A percentile compares a stretch with the other conserved stretches of the same genome.
These are phyloP conservation scores for Lentithecium fluviatile DNA, from an alignment of 495 filamentous ascomycete species.

Conservation along the genomic window DNA sequence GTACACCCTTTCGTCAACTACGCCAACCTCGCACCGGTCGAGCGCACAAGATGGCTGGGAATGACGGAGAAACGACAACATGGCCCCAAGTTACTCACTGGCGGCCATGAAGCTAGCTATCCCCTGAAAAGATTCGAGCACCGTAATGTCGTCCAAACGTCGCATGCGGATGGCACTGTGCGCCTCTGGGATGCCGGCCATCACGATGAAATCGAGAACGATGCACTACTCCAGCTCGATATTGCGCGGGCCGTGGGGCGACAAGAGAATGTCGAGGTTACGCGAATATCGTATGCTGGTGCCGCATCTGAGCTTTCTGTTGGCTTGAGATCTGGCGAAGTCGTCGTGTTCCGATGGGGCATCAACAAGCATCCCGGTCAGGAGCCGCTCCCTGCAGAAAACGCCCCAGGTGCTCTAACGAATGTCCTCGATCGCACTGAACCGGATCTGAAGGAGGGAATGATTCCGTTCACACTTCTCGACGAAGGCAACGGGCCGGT, in stretches of 20 bases:
- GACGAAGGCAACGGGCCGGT: constrained; percentile 78
- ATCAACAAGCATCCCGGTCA: constrained; percentile 62
- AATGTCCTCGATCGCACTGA: constrained; percentile 73
- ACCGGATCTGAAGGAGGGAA: constrained; percentile 73
- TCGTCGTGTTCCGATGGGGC: constrained; percentile 85
- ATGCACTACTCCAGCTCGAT: constrained; percentile 77
- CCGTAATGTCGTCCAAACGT: constrained; percentile 75
- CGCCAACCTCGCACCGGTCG: constrained; percentile 63
- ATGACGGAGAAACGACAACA: constrained; percentile 72
- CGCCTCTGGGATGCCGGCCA: constrained; percentile 88
- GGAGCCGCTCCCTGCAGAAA: constrained; percentile 53
- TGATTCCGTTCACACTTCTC: constrained; percentile 77
- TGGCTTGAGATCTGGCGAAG: constrained; percentile 76
- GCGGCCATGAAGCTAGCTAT: constrained; percentile 67
- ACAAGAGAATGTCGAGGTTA: constrained; percentile 73
- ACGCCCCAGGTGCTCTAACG: constrained; percentile 59
- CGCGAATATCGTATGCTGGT: constrained; percentile 70
- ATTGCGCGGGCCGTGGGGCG: constrained; percentile 77
- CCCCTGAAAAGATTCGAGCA: constrained; percentile 72
- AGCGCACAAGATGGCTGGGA: constrained; percentile 82
- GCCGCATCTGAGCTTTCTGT: constrained; percentile 79
- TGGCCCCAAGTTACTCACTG: constrained; percentile 71
- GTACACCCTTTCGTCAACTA: constrained; percentile 84
- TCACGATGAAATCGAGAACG: constrained; percentile 90
- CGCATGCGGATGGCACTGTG: constrained; percentile 84